Evolutionary conservation across 2,329 filamentous ascomycete species (phyloP), one percentile per base, ranked within the genome.

Genomic region (Alternaria angustiovoidea): DNA sequence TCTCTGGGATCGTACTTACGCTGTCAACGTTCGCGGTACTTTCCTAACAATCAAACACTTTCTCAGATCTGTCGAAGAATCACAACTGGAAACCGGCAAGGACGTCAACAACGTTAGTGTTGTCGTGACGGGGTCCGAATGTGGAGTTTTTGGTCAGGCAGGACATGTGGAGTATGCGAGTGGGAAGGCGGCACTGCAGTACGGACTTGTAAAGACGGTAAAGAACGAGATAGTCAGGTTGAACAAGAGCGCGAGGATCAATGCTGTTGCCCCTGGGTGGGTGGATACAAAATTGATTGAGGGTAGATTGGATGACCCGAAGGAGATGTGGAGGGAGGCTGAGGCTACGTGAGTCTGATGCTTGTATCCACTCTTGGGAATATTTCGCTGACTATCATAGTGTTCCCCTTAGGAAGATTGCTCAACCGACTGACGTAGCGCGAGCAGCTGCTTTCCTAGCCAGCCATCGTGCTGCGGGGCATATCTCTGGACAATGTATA

Each of bases 21-120:
- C 76, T 22, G 78, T 79, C 22, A 86, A 86, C 62, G 79, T 83
- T 16, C 80, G 82, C 16, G 84, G 83, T 5, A 85, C 83, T 2
- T 87, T 85, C 62, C 75, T 87, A 3, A 84, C 83, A 0, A 82
- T 87, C 70, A 87, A 87, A 65, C 82, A 86, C 60, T 87, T 86
- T 69, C 73, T 87, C 6, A 80, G 75, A 32, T 72, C 75, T 1
- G 80, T 83, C 0, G 77, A 81, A 14, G 61, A 68, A 4, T 60
- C 70, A 2, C 84, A 86, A 63, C 66, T 5, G 5, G 36, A 80
- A 22, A 63, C 59, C 2, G 76, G 78, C 1, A 69, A 70, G 34
- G 81, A 84, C 60, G 59, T 86, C 4, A 69, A 80, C 2, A 86
- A 86, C 56, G 76, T 86, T 2, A 80, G 84, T 7, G 82, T 87